phyloP scores from a whole-genome alignment of 208 protist genomes.

The Acanthamoeba castellanii region DNA sequence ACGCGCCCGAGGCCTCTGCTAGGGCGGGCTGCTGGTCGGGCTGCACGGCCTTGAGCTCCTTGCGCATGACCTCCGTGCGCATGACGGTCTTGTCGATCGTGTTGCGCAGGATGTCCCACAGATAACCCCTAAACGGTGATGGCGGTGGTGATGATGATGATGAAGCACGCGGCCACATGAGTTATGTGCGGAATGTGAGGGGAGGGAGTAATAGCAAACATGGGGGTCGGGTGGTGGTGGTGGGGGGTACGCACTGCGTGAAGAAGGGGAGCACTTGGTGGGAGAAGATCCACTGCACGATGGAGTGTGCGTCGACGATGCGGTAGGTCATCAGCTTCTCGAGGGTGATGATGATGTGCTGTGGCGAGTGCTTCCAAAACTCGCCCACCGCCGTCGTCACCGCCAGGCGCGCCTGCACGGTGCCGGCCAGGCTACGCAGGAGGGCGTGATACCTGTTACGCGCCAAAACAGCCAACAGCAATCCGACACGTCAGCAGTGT shows the following conservation, averaged over 20 bases:
- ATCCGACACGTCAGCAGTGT: too few species aligned
- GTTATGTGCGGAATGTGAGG: not conserved
- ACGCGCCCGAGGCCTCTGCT: not conserved
- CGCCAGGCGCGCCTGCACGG: not conserved
- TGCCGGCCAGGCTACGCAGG: conserved; percentile 9
- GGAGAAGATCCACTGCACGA: conserved; percentile 63
- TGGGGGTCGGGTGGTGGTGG: too few species aligned
- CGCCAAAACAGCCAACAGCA: not conserved
- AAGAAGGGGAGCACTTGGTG: not conserved
- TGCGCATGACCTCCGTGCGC: not conserved
- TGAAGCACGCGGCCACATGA: not conserved
- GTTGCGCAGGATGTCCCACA: conserved; percentile 64
- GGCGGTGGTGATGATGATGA: too few species aligned
- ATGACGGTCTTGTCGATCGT: conserved; percentile 41
- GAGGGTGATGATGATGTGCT: conserved; percentile 50
- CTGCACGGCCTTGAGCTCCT: conserved; percentile 8
- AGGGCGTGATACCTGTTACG: conserved; percentile 48
- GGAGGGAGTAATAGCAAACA: not conserved
- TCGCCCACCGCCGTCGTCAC: conserved; percentile 22
- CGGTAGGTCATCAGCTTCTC: conserved; percentile 71
- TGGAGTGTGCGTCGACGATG: not conserved
- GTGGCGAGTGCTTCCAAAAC: conserved; percentile 43
- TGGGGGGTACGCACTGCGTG: not conserved
- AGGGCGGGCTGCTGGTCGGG: not conserved
- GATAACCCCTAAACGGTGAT: not conserved